These are phyloP conservation scores for Botryotinia calthae DNA, from an alignment of 2,329 filamentous ascomycete genomes.

Conservation along the genomic window DNA sequence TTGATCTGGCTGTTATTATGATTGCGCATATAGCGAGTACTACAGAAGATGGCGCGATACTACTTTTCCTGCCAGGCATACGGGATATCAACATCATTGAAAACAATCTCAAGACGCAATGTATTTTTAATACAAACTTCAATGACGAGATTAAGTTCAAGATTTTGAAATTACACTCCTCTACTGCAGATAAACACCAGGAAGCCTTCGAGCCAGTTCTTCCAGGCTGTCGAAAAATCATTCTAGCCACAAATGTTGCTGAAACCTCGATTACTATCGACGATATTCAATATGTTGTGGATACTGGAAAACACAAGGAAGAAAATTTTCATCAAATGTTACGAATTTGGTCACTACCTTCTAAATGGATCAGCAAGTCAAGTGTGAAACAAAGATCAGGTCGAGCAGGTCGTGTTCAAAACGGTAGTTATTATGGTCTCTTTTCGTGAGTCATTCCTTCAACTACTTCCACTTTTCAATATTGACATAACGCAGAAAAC, in stretches of 20 bases:
- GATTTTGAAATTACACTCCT: conserved; percentile 86
- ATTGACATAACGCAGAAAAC: conserved; percentile 24
- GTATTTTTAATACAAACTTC: conserved; percentile 60
- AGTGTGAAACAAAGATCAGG: conserved; percentile 91
- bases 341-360: conserved; percentile 86
- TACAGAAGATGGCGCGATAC: conserved; percentile 75
- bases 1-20: conserved; percentile 76
- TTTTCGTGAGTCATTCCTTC: conserved; percentile 67
- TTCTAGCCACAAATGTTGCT: conserved; percentile 92
- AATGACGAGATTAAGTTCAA: conserved; percentile 72
- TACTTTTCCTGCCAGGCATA: conserved; percentile 89
- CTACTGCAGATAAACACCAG: conserved; percentile 80
- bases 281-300: conserved; percentile 90
- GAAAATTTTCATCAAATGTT: conserved; percentile 83
- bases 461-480: background rate
- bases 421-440: conserved; percentile 85
- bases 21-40: conserved; percentile 80
- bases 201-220: conserved; percentile 77
- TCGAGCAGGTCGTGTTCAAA: conserved; percentile 85
- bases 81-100: conserved; percentile 82
- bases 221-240: conserved; percentile 78
- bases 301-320: conserved; percentile 90
- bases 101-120: conserved; percentile 65
- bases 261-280: conserved; percentile 98
- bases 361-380: conserved; percentile 88